These are phyloP conservation scores for Lathyrus tuberosus DNA, from an alignment of 306 rosid species.

Conservation along the genomic window DNA sequence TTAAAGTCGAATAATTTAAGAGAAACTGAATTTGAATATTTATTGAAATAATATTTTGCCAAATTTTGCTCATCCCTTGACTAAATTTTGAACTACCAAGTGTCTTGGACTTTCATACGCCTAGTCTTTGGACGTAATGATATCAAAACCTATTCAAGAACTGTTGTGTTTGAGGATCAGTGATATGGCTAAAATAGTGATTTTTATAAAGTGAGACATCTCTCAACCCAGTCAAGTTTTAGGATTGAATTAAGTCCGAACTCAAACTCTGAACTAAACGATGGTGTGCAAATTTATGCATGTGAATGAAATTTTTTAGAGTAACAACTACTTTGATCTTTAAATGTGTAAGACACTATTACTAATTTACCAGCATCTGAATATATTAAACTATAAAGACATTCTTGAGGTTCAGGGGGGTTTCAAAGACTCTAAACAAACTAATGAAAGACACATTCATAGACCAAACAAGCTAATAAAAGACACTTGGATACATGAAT, in stretches of 20 bases:
- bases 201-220: not conserved
- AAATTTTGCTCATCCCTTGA: too few species aligned
- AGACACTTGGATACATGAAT: not conserved
- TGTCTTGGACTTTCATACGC: not conserved
- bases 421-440: not conserved
- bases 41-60: too few species aligned
- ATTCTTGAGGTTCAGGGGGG: not conserved
- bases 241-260: not conserved
- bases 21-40: too few species aligned
- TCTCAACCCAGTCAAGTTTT: not conserved
- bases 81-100: too few species aligned
- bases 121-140: not conserved
- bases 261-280: not conserved
- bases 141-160: too few species aligned
- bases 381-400: not conserved
- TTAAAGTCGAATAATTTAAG: too few species aligned
- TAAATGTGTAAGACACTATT: not conserved
- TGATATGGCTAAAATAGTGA: not conserved
- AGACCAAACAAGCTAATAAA: not conserved
- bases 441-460: not conserved
- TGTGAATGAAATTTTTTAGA: not conserved
- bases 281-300: not conserved
- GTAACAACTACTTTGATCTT: not conserved
- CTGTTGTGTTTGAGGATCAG: not conserved
- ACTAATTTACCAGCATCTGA: not conserved